Evolutionary conservation across 2,329 filamentous ascomycete genomes (phyloP), one percentile per base, ranked within the genome.

Genomic region (Ceratocystis papillata): DNA sequence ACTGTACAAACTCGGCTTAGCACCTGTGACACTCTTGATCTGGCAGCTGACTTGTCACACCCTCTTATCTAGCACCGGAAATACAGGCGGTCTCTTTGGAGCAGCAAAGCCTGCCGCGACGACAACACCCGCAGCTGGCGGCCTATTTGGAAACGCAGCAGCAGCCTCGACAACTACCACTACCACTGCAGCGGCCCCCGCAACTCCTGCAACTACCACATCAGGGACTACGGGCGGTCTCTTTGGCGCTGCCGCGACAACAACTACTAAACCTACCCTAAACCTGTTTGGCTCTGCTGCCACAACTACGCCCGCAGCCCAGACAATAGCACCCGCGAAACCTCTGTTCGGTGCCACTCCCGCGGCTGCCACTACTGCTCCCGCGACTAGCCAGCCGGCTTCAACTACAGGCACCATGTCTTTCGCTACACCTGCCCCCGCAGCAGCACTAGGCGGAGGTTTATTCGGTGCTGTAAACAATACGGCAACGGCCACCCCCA

Each of bases 171-270:
- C 71, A 60, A 68, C 73, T 46, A 63, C 69, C 44, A 4, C 60
- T 5, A 37, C 64, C 17, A 48, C 46, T 41, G 37, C 12, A 41
- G 10, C 37, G 37, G 12, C 37, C 37, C 65, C 57, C 63, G 66
- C 45, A 45, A 59, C 55, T 50, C 57, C 66, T n/a, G 59, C 45
- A 17, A 17, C 59, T 12, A 20, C 67, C 15, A 48, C 73, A 48
- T 69, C 72, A 17, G 73, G 76, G 66, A 72, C 75, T 48, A 68
- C 75, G 22, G 73, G 73, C 15, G 73, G 74, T 62, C 73, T 79
- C 17, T 77, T 78, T 68, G 76, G 76, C 69, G 71, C 69, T 20
- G 44, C 69, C 37, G 68, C 71, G 45, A 69, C 71, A 62, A 68
- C 73, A 68, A 73, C 71, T 22, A 69, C 73, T 17, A 71, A 67